A percentile compares a stretch with the other conserved stretches of the same genome.
Conservation (phyloP, 176 grass and related monocot genomes). For the Pharus latifolius region DNA sequence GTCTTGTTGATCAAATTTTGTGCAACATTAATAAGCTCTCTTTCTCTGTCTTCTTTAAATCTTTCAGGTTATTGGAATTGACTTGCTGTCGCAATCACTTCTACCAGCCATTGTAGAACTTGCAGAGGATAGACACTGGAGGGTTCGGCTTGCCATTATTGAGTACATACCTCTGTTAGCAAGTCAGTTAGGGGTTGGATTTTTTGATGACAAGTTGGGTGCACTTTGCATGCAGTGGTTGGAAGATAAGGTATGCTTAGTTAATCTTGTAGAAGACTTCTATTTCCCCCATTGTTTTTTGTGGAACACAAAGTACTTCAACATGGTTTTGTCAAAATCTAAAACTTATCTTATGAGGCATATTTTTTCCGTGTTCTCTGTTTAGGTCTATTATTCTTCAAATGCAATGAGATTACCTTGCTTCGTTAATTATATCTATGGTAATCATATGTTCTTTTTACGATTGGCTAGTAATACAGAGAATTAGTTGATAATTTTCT, state of each 20-base stretch:
- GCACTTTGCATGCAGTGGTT: conserved; percentile 99
- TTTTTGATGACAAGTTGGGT: conserved; percentile 92
- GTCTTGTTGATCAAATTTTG: no score
- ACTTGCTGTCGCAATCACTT: conserved; percentile 85
- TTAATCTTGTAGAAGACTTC: no score
- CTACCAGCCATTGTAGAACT: conserved; percentile 93
- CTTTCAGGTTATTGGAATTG: conserved; percentile 92
- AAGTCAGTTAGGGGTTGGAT: conserved; percentile 81
- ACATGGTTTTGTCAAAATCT: not conserved
- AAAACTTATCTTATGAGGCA: not conserved
- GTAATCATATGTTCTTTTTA: no score
- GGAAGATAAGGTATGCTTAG: conserved; percentile 93
- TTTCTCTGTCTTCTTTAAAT: not conserved
- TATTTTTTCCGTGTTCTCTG: no score
- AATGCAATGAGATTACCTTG: no score
- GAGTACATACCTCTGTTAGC: conserved; percentile 92
- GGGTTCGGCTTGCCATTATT: conserved; percentile 92
- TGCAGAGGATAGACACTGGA: conserved; percentile 92
- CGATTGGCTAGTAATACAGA: no score
- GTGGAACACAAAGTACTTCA: not conserved
- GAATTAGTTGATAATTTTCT: not conserved
- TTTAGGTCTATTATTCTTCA: no score
- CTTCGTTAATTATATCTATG: no score
- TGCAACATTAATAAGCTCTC: no score
- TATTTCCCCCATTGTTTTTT: not conserved